Evolutionary conservation across 306 rosid species (phyloP), one percentile per base, ranked within the genome.

Genomic region (Quercus wislizeni): DNA sequence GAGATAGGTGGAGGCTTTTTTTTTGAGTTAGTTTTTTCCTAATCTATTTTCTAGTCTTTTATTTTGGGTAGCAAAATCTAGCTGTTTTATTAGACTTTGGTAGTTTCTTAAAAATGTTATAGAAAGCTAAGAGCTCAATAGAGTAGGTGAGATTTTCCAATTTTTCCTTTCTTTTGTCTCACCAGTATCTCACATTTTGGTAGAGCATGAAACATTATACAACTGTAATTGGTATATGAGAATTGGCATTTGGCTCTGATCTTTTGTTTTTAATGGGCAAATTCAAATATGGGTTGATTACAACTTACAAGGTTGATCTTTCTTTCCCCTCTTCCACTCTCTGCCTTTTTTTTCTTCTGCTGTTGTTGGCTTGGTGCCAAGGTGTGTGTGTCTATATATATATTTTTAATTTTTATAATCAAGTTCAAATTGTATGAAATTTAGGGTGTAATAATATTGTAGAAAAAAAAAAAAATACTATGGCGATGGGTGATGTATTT

Each of bases 121-220:
- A 90, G 91, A 87, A 85, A 73, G 79, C 79, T 83, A 80, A 90
- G 89, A 90, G 82, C 75, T 79, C 63, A 67, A 78, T 78, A 85
- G 91, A 75, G 82, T 78, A 76, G 92, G 93, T 88, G 96, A 81
- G 91, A 79, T 83, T 77, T 84, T 31, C 87, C 91, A 84, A 78
- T 64, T 88, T 93, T 89, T 81, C 88, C 88, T 57, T 83, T 84
- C 83, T 76, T 69, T 82, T 85, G 79, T 85, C 91, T 91, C 96
- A 87, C 94, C 93, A 91, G 96, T 91, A 91, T 87, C 84, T 83
- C 81, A 87, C 84, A 88, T 89, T 88, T 77, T 82, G 81, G 86
- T 86, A 21, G 72, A 79, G 86, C 83, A 69, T 82, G 74, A 63
- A 79, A 79, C 85, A 85, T 84, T 83, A 85, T 83, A 90, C 83